Conservation (phyloP, 768 basidiomycete genomes). For the Sarcodon sp. region DNA sequence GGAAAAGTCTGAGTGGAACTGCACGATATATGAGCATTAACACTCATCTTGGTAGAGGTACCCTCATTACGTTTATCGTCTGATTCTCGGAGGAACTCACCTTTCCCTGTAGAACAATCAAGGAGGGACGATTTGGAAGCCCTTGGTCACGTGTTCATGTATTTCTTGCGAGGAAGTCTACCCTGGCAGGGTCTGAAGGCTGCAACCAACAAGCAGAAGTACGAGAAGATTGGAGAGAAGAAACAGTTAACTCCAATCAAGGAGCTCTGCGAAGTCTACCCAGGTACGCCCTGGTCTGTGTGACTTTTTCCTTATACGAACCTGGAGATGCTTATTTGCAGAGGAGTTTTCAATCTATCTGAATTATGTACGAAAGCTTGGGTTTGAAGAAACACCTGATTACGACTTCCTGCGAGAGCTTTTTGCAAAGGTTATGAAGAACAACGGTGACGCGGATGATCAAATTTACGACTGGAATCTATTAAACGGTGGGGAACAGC, state of each 20-base stretch:
- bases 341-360: slow-evolving; percentile 99
- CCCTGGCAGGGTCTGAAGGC: slow-evolving; percentile 99
- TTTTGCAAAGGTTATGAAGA: slow-evolving; percentile 90
- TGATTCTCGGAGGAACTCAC: slow-evolving; percentile 3
- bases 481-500: slow-evolving; percentile 49
- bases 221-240: slow-evolving; percentile 99
- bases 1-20: slow-evolving; percentile 94
- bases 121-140: slow-evolving; percentile 96
- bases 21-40: slow-evolving; percentile 99
- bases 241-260: slow-evolving; percentile 97
- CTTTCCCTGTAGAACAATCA: slow-evolving; percentile 53
- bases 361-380: slow-evolving; percentile 97
- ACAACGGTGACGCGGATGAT: slow-evolving; percentile 83
- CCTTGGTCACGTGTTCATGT: slow-evolving; percentile 99
- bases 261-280: slow-evolving; percentile 92
- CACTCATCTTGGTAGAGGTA: slow-evolving; percentile 94
- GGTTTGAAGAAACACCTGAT: slow-evolving; percentile 98
- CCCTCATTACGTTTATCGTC: slow-evolving; percentile 8
- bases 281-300: slow-evolving; percentile 38
- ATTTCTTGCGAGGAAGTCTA: slow-evolving; percentile 91
- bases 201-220: slow-evolving; percentile 99
- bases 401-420: slow-evolving; percentile 96
- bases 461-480: slow-evolving; percentile 95
- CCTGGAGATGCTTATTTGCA: slow-evolving; percentile 16
- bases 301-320: background rate